Percentiles rank a stretch among this genome's conserved stretches.
These are phyloP conservation scores for Colletotrichum noveboracense DNA, from an alignment of 2,329 filamentous ascomycete species.

Conservation along the genomic window DNA sequence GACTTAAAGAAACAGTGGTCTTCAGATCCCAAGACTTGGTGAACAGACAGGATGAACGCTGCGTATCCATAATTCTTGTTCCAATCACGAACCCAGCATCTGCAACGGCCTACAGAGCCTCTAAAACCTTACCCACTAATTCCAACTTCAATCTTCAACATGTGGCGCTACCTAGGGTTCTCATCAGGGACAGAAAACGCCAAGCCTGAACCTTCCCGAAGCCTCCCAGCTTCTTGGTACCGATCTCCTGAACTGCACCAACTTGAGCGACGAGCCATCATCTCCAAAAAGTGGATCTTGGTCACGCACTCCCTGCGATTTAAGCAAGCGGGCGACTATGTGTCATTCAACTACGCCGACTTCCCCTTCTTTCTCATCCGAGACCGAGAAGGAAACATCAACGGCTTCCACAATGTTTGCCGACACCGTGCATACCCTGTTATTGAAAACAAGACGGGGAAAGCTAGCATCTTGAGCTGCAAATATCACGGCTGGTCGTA, in stretches of 20 bases:
- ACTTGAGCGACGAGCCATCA: slow-evolving; percentile 43
- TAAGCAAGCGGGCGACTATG: slow-evolving; percentile 22
- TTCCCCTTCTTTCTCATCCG: slow-evolving; percentile 26
- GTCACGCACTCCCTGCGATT: slow-evolving; percentile 26
- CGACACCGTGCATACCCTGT: slow-evolving; percentile 26
- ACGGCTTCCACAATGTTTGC: slow-evolving; percentile 26
- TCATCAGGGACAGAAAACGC: background rate
- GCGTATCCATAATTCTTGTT: background rate
- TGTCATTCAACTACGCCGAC: slow-evolving; percentile 24
- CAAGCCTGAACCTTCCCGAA: slow-evolving; percentile 18
- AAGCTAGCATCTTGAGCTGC: slow-evolving; percentile 17
- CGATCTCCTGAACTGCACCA: slow-evolving; percentile 38
- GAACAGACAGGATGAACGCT: background rate
- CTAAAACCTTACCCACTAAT: background rate
- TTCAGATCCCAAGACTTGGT: background rate
- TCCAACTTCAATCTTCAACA: background rate
- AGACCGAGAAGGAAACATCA: slow-evolving; percentile 24
- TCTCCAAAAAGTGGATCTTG: slow-evolving; percentile 39
- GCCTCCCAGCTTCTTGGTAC: slow-evolving; percentile 30
- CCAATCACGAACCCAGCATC: background rate
- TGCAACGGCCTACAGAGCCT: background rate
- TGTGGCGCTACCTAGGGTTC: slow-evolving; percentile 14
- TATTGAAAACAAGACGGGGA: slow-evolving; percentile 22
- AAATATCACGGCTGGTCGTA: slow-evolving; percentile 54
- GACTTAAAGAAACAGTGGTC: background rate